Conservation (phyloP, 345 rosid genomes). For the Gossypium ekmanianum region DNA sequence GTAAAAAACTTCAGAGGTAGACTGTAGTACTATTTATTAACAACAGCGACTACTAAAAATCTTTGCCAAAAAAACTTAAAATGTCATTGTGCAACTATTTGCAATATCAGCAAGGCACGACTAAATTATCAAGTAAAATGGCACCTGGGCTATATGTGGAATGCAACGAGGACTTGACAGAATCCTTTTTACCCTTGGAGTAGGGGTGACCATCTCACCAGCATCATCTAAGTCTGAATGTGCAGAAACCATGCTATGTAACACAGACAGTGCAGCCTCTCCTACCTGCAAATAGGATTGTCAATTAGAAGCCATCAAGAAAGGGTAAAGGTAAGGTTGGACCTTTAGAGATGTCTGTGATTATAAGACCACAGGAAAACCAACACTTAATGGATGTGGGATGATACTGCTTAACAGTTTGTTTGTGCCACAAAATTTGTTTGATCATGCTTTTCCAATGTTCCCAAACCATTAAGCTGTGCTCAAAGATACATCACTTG, state of each 20-base stretch:
- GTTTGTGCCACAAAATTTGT: background rate
- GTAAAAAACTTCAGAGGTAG: too few relatives aligned
- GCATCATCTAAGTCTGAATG: conserved; percentile 99
- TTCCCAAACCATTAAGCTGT: background rate
- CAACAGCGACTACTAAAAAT: too few relatives aligned
- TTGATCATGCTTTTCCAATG: background rate
- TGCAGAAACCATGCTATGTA: conserved; percentile 97
- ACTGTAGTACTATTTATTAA: too few relatives aligned
- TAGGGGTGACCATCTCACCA: conserved; percentile 98
- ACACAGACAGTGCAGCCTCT: conserved; percentile 85
- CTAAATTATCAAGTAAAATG: background rate
- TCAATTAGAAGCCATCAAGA: conserved; percentile 7
- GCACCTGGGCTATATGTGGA: conserved; percentile 97
- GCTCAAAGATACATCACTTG: conserved; percentile 8
- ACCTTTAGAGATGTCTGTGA: background rate
- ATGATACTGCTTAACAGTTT: background rate
- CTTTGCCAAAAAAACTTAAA: background rate
- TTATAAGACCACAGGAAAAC: background rate
- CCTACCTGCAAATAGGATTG: conserved; percentile 59
- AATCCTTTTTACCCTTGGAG: conserved; percentile 91
- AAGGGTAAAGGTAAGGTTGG: background rate
- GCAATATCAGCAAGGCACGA: background rate
- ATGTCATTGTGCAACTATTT: background rate
- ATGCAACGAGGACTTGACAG: conserved; percentile 95
- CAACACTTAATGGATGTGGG: background rate